Conservation (phyloP, 1,139 yeast genomes). For the Hansenula sp. region DNA sequence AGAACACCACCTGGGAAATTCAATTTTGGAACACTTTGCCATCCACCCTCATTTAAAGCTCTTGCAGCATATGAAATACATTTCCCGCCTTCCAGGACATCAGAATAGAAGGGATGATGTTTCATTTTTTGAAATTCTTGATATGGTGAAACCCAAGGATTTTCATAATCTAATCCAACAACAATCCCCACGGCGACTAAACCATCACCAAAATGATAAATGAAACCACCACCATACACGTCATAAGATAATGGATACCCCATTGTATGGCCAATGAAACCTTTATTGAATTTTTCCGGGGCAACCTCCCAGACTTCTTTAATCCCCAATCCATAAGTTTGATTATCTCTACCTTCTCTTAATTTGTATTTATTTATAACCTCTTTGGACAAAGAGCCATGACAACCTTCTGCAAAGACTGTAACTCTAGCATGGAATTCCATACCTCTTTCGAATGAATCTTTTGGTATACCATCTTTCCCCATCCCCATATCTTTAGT, state of each 20-base stretch:
- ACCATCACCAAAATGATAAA: slow-evolving; percentile 94
- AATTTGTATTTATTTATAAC: slow-evolving; percentile 65
- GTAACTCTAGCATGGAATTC: slow-evolving; percentile 89
- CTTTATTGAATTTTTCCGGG: slow-evolving; percentile 75
- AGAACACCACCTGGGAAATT: slow-evolving; percentile 94
- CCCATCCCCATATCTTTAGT: slow-evolving; percentile 89
- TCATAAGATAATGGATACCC: slow-evolving; percentile 79
- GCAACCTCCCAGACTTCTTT: slow-evolving; percentile 98
- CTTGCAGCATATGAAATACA: slow-evolving; percentile 94
- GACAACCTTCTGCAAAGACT: slow-evolving; percentile 94
- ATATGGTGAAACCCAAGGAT: slow-evolving; percentile 93
- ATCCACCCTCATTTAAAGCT: slow-evolving; percentile 94
- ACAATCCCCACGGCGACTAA: slow-evolving; percentile 88
- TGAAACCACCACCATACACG: slow-evolving; percentile 94
- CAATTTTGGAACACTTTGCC: slow-evolving; percentile 84
- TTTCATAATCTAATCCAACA: slow-evolving; percentile 86
- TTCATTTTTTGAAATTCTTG: slow-evolving; percentile 95
- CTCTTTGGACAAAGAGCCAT: slow-evolving; percentile 84
- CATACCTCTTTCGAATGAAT: slow-evolving; percentile 89
- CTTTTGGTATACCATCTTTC: slow-evolving; percentile 71
- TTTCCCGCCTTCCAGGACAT: slow-evolving; percentile 79
- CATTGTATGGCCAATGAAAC: slow-evolving; percentile 81
- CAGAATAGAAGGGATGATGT: slow-evolving; percentile 80
- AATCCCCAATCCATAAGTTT: slow-evolving; percentile 92
- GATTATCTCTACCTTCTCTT: slow-evolving; percentile 65